Percentiles rank a stretch among this genome's conserved stretches.
Evolutionary conservation across 495 filamentous ascomycete species (phyloP).

Genomic region (Talaromyces trachyspermus): DNA sequence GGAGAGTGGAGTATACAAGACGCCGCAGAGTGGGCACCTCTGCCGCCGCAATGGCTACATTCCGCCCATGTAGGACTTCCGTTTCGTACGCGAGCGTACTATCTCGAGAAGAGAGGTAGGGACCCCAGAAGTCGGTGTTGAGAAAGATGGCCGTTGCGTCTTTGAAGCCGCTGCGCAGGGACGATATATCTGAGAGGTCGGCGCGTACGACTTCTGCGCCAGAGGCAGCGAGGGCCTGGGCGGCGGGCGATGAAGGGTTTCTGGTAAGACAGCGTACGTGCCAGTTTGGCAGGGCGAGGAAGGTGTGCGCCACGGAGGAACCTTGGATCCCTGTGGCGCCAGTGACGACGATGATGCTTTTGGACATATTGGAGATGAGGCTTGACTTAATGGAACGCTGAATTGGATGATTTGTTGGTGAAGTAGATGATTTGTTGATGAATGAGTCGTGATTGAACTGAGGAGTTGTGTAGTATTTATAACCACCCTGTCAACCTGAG

Average conservation of each 20-base stretch:
- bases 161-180: conserved; percentile 37
- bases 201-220: conserved; percentile 44
- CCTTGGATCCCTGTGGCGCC: no score
- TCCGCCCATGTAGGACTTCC: conserved; percentile 42
- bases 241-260: conserved; percentile 31
- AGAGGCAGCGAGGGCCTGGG: conserved; percentile 17
- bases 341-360: no score
- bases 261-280: conserved; percentile 37
- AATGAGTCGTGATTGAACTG: no score
- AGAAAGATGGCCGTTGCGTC: conserved; percentile 44
- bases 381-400: no score
- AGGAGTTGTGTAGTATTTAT: no score
- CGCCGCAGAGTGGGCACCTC: conserved; percentile 36
- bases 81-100: conserved; percentile 41
- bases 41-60: conserved; percentile 41
- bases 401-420: no score
- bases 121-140: conserved; percentile 46
- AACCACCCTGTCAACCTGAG: no score
- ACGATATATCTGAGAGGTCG: conserved; percentile 35
- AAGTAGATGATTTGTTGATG: no score
- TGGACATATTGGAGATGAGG: no score
- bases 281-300: conserved; percentile 29
- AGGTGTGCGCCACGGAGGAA: conserved; percentile 34
- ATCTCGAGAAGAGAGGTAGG: no score
- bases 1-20: conserved; percentile 39